Base-by-base conservation (phyloP, 495 filamentous ascomycete species). In the Aspergillus wentii region DNA sequence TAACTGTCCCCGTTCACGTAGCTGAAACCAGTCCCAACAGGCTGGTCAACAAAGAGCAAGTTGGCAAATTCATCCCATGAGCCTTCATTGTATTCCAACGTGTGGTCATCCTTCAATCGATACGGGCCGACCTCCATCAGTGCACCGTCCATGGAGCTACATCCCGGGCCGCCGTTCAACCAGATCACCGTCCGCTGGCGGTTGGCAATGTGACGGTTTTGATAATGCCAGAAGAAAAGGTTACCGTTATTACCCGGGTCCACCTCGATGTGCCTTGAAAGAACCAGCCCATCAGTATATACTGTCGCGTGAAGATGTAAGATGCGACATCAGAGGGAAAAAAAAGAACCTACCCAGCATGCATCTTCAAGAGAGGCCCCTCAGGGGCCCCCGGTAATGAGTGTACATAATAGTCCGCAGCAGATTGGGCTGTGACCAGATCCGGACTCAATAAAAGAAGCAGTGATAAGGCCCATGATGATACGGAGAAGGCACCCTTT, bases 21-120 rank as follows among this genome's bases (percentile, higher is more conserved):
- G 67, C 92, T 97, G 66, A 83, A 98, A 1, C 92, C 92, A 5
- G 92, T 96, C 5, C 94, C 92, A 20, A 97, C 88, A 1, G 92
- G 92, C 54, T 96, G 89, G 52, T 98, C 92, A 37, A 98, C 88
- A 53, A 98, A 98, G 35, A 98, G 74, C 35, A 98, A 47, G 49
- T 97, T 96, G 38, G 92, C 88, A 52, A 97, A 97, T 64, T 97
- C 94, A 59, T 95, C 82, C 92, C 92, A 98, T 2, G 87, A 85
- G 3, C 94, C 92, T 17, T 86, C 75, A 52, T 96, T 98, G 50
- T 89, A 86, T 40, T 72, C 68, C 27, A 98, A 63, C 0, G 74
- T 83, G 8, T 78, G 66, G 34, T 89, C 72, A 41, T 94, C 79
- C 50, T 86, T 84, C 26, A 98, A 57, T 38, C 92, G 74, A 55